phyloP scores from a whole-genome alignment of 2,329 filamentous ascomycete species.

The Colletotrichum sp. region DNA sequence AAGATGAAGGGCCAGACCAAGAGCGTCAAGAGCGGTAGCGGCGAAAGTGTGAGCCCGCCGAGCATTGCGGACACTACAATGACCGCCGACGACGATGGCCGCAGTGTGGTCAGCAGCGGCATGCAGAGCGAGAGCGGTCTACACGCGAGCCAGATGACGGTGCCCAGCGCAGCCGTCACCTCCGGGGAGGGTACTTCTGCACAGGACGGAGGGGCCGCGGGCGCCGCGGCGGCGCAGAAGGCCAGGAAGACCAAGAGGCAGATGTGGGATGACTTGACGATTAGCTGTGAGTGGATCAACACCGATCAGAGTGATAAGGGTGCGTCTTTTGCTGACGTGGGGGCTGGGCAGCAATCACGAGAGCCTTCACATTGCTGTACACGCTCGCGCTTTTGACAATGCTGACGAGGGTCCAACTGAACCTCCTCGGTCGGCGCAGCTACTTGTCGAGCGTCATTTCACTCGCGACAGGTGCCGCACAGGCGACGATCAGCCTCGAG shows the following conservation, averaged over 20 bases:
- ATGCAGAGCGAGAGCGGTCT: conserved; percentile 82
- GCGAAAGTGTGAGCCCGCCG: conserved; percentile 51
- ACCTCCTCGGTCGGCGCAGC: conserved; percentile 91
- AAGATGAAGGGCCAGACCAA: conserved; percentile 72
- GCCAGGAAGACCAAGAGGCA: conserved; percentile 82
- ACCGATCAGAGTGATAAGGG: background rate
- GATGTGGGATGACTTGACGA: conserved; percentile 97
- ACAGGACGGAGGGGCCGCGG: conserved; percentile 19
- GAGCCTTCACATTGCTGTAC: conserved; percentile 91
- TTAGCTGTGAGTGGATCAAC: conserved; percentile 71
- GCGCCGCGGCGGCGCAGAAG: conserved; percentile 47
- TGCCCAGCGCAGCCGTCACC: conserved; percentile 54
- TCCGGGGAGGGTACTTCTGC: conserved; percentile 24
- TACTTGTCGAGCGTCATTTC: conserved; percentile 96
- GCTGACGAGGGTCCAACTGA: conserved; percentile 93
- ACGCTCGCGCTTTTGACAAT: conserved; percentile 87
- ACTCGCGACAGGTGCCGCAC: conserved; percentile 75
- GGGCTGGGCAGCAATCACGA: conserved; percentile 72
- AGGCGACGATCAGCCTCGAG: conserved; percentile 84
- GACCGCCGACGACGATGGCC: conserved; percentile 77
- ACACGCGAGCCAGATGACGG: conserved; percentile 77
- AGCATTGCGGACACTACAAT: conserved; percentile 73
- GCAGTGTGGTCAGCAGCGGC: conserved; percentile 67
- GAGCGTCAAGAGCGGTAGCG: conserved; percentile 53
- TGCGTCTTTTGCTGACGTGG: background rate